These are phyloP conservation scores for Ogataea nonfermentans DNA, from an alignment of 805 yeast species.

Conservation along the genomic window DNA sequence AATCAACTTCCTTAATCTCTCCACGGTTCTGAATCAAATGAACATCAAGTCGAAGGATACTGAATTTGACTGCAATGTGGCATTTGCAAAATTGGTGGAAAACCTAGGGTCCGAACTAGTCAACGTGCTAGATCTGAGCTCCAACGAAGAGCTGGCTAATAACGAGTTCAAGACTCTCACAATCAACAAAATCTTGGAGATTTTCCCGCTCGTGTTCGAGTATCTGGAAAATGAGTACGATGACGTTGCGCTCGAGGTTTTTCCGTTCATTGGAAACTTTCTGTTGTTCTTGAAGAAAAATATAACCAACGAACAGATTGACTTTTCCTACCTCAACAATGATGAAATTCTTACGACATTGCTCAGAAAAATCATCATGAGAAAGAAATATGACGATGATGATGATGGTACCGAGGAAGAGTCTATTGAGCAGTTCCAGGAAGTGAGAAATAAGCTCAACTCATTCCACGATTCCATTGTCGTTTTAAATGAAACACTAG, in stretches of 20 bases:
- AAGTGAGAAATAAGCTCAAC: slow-evolving; percentile 71
- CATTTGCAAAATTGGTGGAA: slow-evolving; percentile 72
- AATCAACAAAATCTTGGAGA: slow-evolving; percentile 49
- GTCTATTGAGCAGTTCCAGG: slow-evolving; percentile 72
- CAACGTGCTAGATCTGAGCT: slow-evolving; percentile 57
- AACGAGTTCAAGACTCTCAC: slow-evolving; percentile 38
- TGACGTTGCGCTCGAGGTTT: slow-evolving; percentile 80
- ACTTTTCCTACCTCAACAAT: slow-evolving; percentile 31
- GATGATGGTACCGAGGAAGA: slow-evolving; percentile 63
- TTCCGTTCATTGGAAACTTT: slow-evolving; percentile 76
- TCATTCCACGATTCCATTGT: slow-evolving; percentile 82
- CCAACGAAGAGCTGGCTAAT: slow-evolving; percentile 35
- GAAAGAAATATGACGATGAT: slow-evolving; percentile 75
- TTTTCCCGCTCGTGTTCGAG: slow-evolving; percentile 70
- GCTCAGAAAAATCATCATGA: slow-evolving; percentile 66
- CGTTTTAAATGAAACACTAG: slow-evolving; percentile 37
- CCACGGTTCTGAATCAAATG: slow-evolving; percentile 46
- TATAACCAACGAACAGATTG: slow-evolving; percentile 35
- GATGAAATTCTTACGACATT: slow-evolving; percentile 59
- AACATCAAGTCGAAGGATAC: slow-evolving; percentile 41
- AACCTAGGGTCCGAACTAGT: slow-evolving; percentile 74
- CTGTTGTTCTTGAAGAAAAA: slow-evolving; percentile 65
- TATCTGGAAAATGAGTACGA: slow-evolving; percentile 83
- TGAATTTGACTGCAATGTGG: slow-evolving; percentile 64
- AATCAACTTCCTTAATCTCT: slow-evolving; percentile 64